Evolutionary conservation across 257 asterid genomes (phyloP).

Genomic region (Ballota nigra): DNA sequence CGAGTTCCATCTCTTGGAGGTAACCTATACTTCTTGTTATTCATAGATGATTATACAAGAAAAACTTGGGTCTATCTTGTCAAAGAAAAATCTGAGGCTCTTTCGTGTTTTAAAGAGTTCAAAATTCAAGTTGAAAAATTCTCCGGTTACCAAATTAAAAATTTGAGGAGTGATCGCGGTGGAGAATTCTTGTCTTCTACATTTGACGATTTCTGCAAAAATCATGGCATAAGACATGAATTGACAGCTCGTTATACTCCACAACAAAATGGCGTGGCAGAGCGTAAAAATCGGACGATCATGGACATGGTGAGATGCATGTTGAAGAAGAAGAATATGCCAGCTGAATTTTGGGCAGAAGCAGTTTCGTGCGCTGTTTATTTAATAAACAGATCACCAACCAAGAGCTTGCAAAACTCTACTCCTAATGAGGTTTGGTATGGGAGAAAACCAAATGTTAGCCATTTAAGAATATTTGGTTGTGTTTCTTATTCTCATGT

Average conservation of each 20-base stretch:
- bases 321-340: not conserved
- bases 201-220: not conserved
- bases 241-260: not conserved
- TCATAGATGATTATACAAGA: too few species aligned
- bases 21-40: too few species aligned
- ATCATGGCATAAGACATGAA: not conserved
- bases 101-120: not conserved
- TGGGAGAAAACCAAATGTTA: not conserved
- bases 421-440: constrained; percentile 11
- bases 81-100: constrained; percentile 2
- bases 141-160: not conserved
- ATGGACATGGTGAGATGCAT: not conserved
- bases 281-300: not conserved
- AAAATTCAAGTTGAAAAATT: not conserved
- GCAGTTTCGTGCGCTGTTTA: not conserved
- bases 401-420: not conserved
- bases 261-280: not conserved
- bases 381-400: constrained; percentile 12
- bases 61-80: not conserved
- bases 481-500: not conserved
- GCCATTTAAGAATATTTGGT: not conserved
- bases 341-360: not conserved
- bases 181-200: not conserved
- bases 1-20: too few species aligned
- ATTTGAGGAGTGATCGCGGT: not conserved